Conservation (phyloP, 345 rosid species). For the Mercurialis annua region DNA sequence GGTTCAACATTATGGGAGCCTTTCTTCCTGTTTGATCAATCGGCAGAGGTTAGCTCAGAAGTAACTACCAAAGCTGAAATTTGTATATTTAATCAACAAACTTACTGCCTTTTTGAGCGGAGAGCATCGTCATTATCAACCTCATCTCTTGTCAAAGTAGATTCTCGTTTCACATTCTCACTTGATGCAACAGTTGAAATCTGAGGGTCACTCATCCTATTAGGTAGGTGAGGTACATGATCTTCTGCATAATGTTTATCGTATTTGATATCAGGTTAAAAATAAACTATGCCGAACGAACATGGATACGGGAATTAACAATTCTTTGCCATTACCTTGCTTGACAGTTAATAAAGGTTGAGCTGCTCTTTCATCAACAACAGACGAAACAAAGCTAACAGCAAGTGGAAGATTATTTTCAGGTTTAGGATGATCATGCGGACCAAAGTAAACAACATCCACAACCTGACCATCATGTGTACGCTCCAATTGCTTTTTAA, state of each 20-base stretch:
- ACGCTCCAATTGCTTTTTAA: conserved; percentile 81
- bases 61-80: conserved; percentile 7
- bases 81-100: conserved; percentile 8
- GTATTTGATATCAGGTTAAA: conserved; percentile 33
- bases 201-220: conserved; percentile 36
- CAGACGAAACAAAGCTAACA: conserved; percentile 40
- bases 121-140: conserved; percentile 43
- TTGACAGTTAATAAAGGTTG: conserved; percentile 28
- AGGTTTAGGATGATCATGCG: conserved; percentile 79
- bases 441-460: conserved; percentile 63
- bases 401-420: conserved; percentile 35
- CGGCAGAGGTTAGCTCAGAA: conserved; percentile 17
- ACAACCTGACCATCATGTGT: conserved; percentile 62
- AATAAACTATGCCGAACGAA: conserved; percentile 16
- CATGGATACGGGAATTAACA: conserved; percentile 2
- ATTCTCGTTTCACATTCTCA: conserved; percentile 45
- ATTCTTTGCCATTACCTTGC: conserved; percentile 45
- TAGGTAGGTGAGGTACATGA: conserved; percentile 33
- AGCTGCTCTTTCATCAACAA: conserved; percentile 48
- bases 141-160: conserved; percentile 44
- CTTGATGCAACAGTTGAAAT: conserved; percentile 30
- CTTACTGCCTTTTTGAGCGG: conserved; percentile 62
- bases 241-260: conserved; percentile 40
- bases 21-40: conserved; percentile 60
- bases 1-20: conserved; percentile 37